Percentiles rank a stretch among this genome's conserved stretches.
These are phyloP conservation scores for Excoecaria agallocha DNA, from an alignment of 345 rosid genomes.

Conservation along the genomic window DNA sequence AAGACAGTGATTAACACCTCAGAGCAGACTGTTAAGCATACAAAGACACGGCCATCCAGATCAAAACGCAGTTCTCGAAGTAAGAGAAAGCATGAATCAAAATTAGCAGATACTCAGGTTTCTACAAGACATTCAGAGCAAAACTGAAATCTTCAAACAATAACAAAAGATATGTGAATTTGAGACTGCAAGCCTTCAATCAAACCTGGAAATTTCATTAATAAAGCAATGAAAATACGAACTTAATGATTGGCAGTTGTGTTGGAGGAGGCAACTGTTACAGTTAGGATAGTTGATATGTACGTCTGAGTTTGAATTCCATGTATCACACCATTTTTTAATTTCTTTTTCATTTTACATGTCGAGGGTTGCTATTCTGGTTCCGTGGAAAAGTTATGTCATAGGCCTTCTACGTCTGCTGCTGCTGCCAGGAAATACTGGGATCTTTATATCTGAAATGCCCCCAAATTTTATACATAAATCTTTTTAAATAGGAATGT, in stretches of 20 bases:
- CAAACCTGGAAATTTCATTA: constrained; percentile 11
- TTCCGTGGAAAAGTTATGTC: constrained; percentile 15
- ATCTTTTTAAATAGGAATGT: constrained; percentile 29
- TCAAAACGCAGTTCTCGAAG: constrained; percentile 58
- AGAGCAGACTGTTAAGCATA: constrained; percentile 51
- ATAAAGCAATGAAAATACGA: neutral
- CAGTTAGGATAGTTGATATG: constrained; percentile 18
- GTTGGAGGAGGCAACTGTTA: constrained; percentile 23
- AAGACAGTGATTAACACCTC: constrained; percentile 33
- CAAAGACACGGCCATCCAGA: constrained; percentile 54
- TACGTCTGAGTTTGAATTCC: constrained; percentile 22
- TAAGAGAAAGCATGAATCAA: constrained; percentile 74
- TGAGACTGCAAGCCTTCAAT: constrained; percentile 18
- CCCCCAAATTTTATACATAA: constrained; percentile 40
- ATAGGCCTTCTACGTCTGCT: constrained; percentile 18
- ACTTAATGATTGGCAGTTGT: constrained; percentile 20
- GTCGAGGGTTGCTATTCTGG: constrained; percentile 26
- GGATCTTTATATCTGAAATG: constrained; percentile 30
- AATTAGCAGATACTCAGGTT: constrained; percentile 42
- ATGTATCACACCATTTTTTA: constrained; percentile 16
- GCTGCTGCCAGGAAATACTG: constrained; percentile 17
- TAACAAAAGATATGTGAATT: constrained; percentile 14
- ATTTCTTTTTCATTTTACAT: constrained; percentile 1
- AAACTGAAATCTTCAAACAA: constrained; percentile 26
- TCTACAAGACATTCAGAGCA: constrained; percentile 48